These are phyloP conservation scores for Lanmaoa rubissima DNA, from an alignment of 768 basidiomycete species.

Conservation along the genomic window DNA sequence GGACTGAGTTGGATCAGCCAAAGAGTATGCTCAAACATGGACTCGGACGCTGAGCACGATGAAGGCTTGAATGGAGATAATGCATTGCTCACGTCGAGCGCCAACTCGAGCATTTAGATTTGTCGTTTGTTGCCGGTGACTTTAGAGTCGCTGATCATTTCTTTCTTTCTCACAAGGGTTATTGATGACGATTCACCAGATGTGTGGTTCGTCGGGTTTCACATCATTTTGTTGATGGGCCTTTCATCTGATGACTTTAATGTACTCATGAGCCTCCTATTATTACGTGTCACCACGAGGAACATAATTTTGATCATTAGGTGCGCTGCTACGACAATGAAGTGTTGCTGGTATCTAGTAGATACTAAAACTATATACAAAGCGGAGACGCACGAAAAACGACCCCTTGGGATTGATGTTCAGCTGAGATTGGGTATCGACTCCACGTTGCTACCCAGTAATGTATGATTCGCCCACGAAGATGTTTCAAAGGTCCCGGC, in stretches of 20 bases:
- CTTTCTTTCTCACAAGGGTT: not conserved
- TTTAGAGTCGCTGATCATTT: not conserved
- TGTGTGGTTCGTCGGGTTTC: slow-evolving; percentile 1
- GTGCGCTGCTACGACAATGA: not conserved
- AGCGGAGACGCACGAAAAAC: not conserved
- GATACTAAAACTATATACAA: not conserved
- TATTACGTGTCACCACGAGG: not conserved
- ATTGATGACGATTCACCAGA: not conserved
- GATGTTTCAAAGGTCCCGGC: too few species aligned
- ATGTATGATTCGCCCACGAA: too few species aligned
- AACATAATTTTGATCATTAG: not conserved
- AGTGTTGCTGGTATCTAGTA: not conserved
- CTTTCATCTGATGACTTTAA: slow-evolving; percentile 7
- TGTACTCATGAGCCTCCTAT: not conserved
- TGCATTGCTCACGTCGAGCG: slow-evolving; percentile 13
- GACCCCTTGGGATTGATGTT: too few species aligned
- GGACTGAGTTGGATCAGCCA: slow-evolving; percentile 45
- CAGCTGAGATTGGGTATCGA: too few species aligned
- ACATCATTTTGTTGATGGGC: not conserved
- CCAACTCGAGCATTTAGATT: slow-evolving; percentile 12
- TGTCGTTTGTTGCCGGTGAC: not conserved
- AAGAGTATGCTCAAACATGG: slow-evolving; percentile 9
- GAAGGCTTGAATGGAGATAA: slow-evolving; percentile 2
- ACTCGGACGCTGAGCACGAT: not conserved
- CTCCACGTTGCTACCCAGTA: too few species aligned